Base-by-base conservation (phyloP, 1,139 yeast species). In the Protomyces inundatus region DNA sequence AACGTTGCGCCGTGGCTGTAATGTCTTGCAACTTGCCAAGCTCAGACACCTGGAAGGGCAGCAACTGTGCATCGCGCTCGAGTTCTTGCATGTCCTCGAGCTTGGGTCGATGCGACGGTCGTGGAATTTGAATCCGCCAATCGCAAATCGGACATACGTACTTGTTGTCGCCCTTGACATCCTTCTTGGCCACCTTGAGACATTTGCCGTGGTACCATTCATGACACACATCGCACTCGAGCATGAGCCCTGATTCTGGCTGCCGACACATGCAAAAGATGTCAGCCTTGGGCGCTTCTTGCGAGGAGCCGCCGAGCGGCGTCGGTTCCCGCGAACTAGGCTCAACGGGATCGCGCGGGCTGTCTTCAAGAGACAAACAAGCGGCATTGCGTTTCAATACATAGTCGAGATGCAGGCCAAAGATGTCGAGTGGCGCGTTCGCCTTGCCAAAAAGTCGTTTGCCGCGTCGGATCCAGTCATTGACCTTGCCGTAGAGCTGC, bases 151-250 rank as follows among this genome's bases (percentile, higher is more conserved):
- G 88, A 76, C 97, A 90, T 1, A 79, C 73, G 71, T 84, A 84
- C 7, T 78, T 80, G 30, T 77, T 81, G 35, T 78, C 77, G 2
- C 68, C 71, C 50, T 68, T 77, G 69, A 67, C 69, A 71, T 53
- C 70, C 39, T 69, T 69, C 51, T 69, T 64, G 6, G 71, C 62
- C 33, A 76, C 71, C 65, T 80, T 80, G 51, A 89, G 78, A 74
- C 96, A 90, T 42, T 77, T 78, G 60, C 82, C 81, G 72, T 89
- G 96, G 34, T 68, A 68, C 95, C 95, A 87, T 71, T 88, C 95
- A 61, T 82, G 81, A 73, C 96, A 89, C 36, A 73, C 74, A 67
- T 87, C 95, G 75, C 96, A 90, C 69, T 85, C 89, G 57, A 88
- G 82, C 95, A 89, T 88, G 54, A 75, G 71, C 1, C 90, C 93